Conservation (phyloP, 2,329 filamentous ascomycete genomes). For the Colletotrichum agaves region DNA sequence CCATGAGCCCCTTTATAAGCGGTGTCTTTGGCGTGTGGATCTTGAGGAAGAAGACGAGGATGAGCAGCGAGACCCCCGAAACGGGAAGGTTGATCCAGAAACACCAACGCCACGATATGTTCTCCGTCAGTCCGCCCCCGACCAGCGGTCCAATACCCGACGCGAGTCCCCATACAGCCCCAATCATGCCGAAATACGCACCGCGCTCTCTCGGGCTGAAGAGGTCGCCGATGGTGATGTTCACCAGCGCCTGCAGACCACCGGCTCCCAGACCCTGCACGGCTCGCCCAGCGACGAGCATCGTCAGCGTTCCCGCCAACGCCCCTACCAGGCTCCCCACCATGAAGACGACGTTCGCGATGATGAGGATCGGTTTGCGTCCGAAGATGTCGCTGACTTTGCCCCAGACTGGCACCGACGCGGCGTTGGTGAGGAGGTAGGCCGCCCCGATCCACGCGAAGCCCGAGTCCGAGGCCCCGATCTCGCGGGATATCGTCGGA, state of each 20-base stretch:
- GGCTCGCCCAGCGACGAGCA: constrained; percentile 36
- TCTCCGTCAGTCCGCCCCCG: constrained; percentile 74
- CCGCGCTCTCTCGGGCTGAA: constrained; percentile 63
- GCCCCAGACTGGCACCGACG: constrained; percentile 76
- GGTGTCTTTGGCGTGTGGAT: constrained; percentile 75
- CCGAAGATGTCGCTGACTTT: constrained; percentile 69
- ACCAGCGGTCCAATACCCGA: constrained; percentile 73
- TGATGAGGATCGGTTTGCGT: constrained; percentile 64
- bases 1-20: constrained; percentile 64
- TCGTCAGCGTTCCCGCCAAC: constrained; percentile 46
- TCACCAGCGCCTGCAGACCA: constrained; percentile 68
- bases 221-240: constrained; percentile 67
- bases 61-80: constrained; percentile 56
- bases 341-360: constrained; percentile 63
- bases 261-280: constrained; percentile 68
- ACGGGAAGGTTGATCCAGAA: constrained; percentile 73
- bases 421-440: constrained; percentile 77
- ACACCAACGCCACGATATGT: constrained; percentile 76
- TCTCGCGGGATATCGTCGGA: constrained; percentile 71
- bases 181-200: constrained; percentile 63
- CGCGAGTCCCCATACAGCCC: constrained; percentile 72
- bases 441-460: constrained; percentile 84
- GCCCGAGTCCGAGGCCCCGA: constrained; percentile 71
- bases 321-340: constrained; percentile 65
- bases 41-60: constrained; percentile 71